A percentile compares a stretch with the other conserved stretches of the same genome.
Conservation (phyloP, 2,329 filamentous ascomycete genomes). For the Verticillium longisporum region DNA sequence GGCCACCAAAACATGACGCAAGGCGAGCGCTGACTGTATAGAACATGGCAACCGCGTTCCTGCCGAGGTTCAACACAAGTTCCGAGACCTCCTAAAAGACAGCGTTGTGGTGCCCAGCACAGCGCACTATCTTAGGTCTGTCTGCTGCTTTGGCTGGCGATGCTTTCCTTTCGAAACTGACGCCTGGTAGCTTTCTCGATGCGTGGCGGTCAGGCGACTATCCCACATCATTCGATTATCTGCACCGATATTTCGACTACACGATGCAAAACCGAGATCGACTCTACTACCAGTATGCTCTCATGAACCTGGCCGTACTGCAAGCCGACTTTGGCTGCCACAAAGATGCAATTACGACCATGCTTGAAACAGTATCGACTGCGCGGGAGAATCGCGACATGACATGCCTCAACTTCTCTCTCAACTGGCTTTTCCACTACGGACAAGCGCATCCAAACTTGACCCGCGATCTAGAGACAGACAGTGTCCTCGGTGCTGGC, state of each 20-base stretch:
- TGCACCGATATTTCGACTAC: constrained; percentile 96
- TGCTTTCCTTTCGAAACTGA: constrained; percentile 7
- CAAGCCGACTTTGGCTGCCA: constrained; percentile 94
- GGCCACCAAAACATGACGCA: not conserved
- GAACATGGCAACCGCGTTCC: constrained; percentile 74
- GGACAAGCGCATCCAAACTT: constrained; percentile 75
- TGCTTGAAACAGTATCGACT: constrained; percentile 93
- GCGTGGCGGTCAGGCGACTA: constrained; percentile 90
- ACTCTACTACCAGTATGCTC: constrained; percentile 86
- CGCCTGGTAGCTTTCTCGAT: constrained; percentile 65
- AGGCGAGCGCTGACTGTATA: constrained; percentile 23
- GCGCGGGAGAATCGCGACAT: constrained; percentile 90
- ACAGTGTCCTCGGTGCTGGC: constrained; percentile 68
- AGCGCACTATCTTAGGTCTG: constrained; percentile 65
- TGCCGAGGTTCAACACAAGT: constrained; percentile 61
- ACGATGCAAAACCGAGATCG: constrained; percentile 81
- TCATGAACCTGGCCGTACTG: constrained; percentile 87
- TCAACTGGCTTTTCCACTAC: constrained; percentile 95
- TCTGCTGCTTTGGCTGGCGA: not conserved
- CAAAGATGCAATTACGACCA: constrained; percentile 82
- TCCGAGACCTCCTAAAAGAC: constrained; percentile 61
- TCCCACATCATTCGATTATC: constrained; percentile 78
- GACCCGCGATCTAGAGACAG: constrained; percentile 62
- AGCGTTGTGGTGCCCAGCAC: constrained; percentile 64
- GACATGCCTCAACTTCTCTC: constrained; percentile 85